These are phyloP conservation scores for Oenanthe sinensis DNA, from an alignment of 129 eudicot genomes.

Conservation along the genomic window DNA sequence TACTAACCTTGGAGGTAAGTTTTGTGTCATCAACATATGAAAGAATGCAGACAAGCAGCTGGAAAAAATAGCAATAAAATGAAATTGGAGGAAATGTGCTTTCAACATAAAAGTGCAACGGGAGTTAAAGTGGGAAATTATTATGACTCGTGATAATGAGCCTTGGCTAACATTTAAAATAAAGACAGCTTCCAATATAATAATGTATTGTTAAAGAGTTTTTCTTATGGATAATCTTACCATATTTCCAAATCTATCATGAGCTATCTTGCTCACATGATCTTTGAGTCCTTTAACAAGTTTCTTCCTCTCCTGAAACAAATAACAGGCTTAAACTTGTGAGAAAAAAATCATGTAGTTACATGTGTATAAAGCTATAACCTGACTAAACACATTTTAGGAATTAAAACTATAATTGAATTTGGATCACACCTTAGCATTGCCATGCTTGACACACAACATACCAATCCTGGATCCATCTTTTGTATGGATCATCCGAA, in stretches of 20 bases:
- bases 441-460: conserved; percentile 82
- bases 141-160: not conserved
- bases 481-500: conserved; percentile 75
- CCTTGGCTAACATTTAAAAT: not conserved
- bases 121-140: not conserved
- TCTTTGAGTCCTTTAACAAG: conserved; percentile 85
- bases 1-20: conserved; percentile 64
- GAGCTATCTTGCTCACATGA: conserved; percentile 65
- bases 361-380: not conserved
- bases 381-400: not conserved
- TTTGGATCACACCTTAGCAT: conserved; percentile 63
- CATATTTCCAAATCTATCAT: conserved; percentile 64
- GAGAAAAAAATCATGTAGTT: not conserved
- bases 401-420: not conserved
- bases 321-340: not conserved
- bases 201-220: not conserved
- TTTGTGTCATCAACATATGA: conserved; percentile 92
- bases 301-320: conserved; percentile 75
- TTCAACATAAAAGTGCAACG: not conserved
- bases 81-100: not conserved
- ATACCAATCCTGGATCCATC: conserved; percentile 78
- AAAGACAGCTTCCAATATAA: not conserved
- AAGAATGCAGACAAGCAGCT: conserved; percentile 75
- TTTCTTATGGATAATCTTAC: conserved; percentile 20
- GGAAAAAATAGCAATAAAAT: not conserved